A percentile compares a stretch with the other conserved stretches of the same genome.
Evolutionary conservation across 495 filamentous ascomycete genomes (phyloP).

Genomic region (Physcia stellaris): DNA sequence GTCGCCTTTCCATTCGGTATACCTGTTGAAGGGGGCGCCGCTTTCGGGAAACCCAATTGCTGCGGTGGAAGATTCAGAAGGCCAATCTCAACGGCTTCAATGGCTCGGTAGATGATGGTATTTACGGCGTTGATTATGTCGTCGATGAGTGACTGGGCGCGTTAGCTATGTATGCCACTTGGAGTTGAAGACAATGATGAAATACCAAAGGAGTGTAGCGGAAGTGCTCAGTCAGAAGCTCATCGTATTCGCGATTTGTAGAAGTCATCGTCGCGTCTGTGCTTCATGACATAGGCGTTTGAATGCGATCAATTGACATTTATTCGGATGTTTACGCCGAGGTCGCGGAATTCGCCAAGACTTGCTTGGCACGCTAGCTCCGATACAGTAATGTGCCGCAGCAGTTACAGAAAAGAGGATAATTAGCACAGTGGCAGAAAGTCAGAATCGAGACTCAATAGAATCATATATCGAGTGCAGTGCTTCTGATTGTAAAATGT

Average conservation of each 20-base stretch:
- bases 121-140: slow-evolving; percentile 96
- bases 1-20: slow-evolving; percentile 40
- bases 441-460: too few relatives aligned
- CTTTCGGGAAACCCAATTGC: slow-evolving; percentile 56
- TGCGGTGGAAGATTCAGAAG: slow-evolving; percentile 57
- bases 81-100: slow-evolving; percentile 69
- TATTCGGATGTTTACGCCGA: too few relatives aligned
- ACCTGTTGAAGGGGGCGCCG: slow-evolving; percentile 24
- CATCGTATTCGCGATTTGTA: slow-evolving; percentile 9
- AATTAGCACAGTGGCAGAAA: too few relatives aligned
- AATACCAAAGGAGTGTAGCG: slow-evolving; percentile 83
- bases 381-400: too few relatives aligned
- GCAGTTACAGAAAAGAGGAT: too few relatives aligned
- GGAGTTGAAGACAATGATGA: slow-evolving; percentile 10
- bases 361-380: too few relatives aligned
- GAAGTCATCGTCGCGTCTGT: slow-evolving; percentile 9
- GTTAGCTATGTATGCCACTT: slow-evolving; percentile 16
- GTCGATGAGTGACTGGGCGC: slow-evolving; percentile 69
- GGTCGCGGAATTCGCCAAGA: too few relatives aligned
- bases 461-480: too few relatives aligned
- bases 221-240: slow-evolving; percentile 85
- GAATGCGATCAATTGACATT: too few relatives aligned
- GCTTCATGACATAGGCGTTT: too few relatives aligned
- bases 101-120: slow-evolving; percentile 70
- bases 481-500: too few relatives aligned